Base-by-base conservation (phyloP, 1,139 yeast species). In the Yamadazyma diospyri region DNA sequence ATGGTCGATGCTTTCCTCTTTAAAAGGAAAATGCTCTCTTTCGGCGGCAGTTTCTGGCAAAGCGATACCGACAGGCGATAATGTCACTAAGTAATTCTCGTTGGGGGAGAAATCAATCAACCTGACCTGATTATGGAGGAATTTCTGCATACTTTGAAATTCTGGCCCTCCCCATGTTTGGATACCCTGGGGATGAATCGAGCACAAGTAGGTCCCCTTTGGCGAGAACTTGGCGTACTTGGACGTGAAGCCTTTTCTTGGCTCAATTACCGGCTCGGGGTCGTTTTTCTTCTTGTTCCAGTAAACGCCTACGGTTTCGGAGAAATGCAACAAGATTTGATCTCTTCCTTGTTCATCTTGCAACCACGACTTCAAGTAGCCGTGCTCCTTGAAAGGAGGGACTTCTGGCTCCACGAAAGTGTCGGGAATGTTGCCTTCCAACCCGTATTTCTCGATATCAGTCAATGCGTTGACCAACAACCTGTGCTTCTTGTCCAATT, bases 81-180 rank as follows among this genome's bases (percentile, higher is more conserved):
- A 79, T 11, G 98, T 87, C 38, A 92, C 94, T 63, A 94, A 69
- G 57, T 72, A 94, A 51, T 80, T 83, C 62, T 94, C 98, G 53
- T 78, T 80, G 39, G 97, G 97, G 23, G 97, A 88, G 51, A 92
- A 85, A 57, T 89, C 96, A 40, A 92, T 73, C 47, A 88, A 76
- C 58, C 94, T 78, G 33, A 88, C 97, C 53, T 86, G 88, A 43
- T 87, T 88, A 59, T 94, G 99, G 43, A 81, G 73, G 55, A 85
- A 87, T 60, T 88, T 82, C 50, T 75, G 78, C 47, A 88, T 69
- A 50, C 85, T 76, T 44, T 73, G 76, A 58, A 88, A 88, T 29
- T 77, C 72, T 33, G 76, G 76, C 42, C 97, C 97, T 56, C 97
- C 98, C 95, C 97, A 92, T 23, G 94, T 76, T 59, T 88, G 95